Evolutionary conservation across 2,329 filamentous ascomycete species (phyloP), one percentile per base, ranked within the genome.

Genomic region (Colletotrichum ledebouriae): DNA sequence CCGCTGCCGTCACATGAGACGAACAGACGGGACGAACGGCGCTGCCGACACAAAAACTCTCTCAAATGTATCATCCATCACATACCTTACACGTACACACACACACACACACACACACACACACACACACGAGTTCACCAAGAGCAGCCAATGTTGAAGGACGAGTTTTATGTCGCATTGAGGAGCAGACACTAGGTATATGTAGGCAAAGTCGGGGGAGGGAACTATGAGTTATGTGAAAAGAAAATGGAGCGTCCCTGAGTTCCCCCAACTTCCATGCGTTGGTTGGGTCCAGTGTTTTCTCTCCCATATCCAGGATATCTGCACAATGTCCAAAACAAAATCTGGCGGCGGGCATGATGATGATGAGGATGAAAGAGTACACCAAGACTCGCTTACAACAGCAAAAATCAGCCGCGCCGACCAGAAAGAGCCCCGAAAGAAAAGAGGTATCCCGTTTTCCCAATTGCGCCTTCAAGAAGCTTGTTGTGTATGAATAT

Each of bases 131-230:
- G 44, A 33, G 4, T n/a, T 3, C 6, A 41, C 33, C 11, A 12
- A 12, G 47, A 42, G 12, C 7, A n/a, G 25, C 1, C 6, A 25
- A 6, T 15, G 9, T 55, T 17, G 10, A 59, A 68, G 61, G 61
- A 55, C 59, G 61, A 59, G 61, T 50, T 64, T 65, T 64, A 55
- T 59, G 65, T 68, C 65, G 65, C 65, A 68, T 65, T 68, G 39
- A 59, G 53, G 17, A 68, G 61, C 65, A 68, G 65, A 68, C 65
- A 65, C 55, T 65, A 65, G 65, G 55, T 65, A 64, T 65, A 68
- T 56, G 55, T 65, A 47, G 59, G 60, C 44, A 12, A 29, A 47
- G 59, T 20, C 56, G 56, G n/a, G 42, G 50, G 29, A 34, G 63
- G 39, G 49, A 10, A 44, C 17, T 37, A 55, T 29, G 15, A 55